A percentile compares a stretch with the other conserved stretches of the same genome.
Evolutionary conservation across 2,329 filamentous ascomycete species (phyloP).

Genomic region (Tolypocladium inflatum): DNA sequence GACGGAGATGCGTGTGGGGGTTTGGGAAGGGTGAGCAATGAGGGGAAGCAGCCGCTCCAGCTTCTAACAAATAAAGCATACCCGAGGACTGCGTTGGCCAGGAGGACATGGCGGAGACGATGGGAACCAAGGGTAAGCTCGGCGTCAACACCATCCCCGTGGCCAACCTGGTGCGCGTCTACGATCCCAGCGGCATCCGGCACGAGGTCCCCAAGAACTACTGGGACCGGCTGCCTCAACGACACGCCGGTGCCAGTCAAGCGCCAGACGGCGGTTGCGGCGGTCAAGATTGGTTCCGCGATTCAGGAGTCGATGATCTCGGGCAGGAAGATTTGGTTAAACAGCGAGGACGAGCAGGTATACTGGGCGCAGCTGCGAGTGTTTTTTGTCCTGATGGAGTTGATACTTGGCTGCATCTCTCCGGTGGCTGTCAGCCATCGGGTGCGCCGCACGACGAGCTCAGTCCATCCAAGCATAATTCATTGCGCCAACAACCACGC

Average conservation of each 20-base stretch:
- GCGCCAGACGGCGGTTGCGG: conserved; percentile 45
- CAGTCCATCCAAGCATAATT: too few relatives aligned
- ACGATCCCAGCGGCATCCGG: conserved; percentile 36
- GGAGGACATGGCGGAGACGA: conserved; percentile 57
- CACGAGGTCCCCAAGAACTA: conserved; percentile 53
- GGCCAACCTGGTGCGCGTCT: conserved; percentile 43
- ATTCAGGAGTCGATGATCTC: conserved; percentile 47
- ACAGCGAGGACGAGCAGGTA: conserved; percentile 19
- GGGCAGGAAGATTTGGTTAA: conserved; percentile 49
- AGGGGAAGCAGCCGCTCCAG: too few relatives aligned
- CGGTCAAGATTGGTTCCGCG: conserved; percentile 50
- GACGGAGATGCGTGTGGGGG: too few relatives aligned
- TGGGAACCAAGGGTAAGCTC: conserved; percentile 56
- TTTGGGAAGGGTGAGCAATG: too few relatives aligned
- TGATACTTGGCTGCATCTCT: too few relatives aligned
- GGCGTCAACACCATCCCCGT: conserved; percentile 49
- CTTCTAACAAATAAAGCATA: too few relatives aligned
- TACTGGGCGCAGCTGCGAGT: conserved; percentile 3
- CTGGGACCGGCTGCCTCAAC: conserved; percentile 51
- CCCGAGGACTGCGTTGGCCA: conserved; percentile 22
- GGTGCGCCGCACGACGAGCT: too few relatives aligned
- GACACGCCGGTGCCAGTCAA: conserved; percentile 44
- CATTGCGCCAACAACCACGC: too few relatives aligned
- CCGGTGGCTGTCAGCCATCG: too few relatives aligned
- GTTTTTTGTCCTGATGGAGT: too few relatives aligned